Evolutionary conservation across 306 rosid species (phyloP).

Genomic region (Nissolia schottii): DNA sequence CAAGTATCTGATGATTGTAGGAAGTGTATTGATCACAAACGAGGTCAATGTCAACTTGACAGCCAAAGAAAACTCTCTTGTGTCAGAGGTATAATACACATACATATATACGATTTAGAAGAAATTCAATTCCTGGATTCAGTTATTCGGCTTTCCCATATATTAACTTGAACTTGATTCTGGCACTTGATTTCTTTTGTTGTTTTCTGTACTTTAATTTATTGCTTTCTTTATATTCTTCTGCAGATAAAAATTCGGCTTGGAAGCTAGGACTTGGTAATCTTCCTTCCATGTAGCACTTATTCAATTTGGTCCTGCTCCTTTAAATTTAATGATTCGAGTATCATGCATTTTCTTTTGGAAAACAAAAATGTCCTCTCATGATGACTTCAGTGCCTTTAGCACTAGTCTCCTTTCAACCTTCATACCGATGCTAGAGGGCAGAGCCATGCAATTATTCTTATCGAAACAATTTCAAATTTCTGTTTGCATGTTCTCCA

Average conservation of each 20-base stretch:
- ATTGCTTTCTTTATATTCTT: neutral
- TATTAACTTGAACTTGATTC: neutral
- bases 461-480: neutral
- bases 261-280: constrained; percentile 24
- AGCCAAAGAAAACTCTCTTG: neutral
- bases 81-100: constrained; percentile 28
- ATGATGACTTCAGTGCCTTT: neutral
- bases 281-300: neutral
- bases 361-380: too few relatives aligned
- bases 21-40: neutral
- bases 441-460: neutral
- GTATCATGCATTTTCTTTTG: neutral
- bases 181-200: neutral
- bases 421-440: neutral
- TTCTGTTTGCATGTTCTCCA: neutral
- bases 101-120: too few relatives aligned
- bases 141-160: too few relatives aligned
- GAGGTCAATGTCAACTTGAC: constrained; percentile 20
- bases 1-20: constrained; percentile 4
- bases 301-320: neutral
- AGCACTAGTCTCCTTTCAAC: neutral
- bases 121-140: too few relatives aligned
- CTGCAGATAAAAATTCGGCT: constrained; percentile 8
- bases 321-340: neutral
- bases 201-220: neutral